Conservation (phyloP, 495 filamentous ascomycete species). For the Neurospora discreta region DNA sequence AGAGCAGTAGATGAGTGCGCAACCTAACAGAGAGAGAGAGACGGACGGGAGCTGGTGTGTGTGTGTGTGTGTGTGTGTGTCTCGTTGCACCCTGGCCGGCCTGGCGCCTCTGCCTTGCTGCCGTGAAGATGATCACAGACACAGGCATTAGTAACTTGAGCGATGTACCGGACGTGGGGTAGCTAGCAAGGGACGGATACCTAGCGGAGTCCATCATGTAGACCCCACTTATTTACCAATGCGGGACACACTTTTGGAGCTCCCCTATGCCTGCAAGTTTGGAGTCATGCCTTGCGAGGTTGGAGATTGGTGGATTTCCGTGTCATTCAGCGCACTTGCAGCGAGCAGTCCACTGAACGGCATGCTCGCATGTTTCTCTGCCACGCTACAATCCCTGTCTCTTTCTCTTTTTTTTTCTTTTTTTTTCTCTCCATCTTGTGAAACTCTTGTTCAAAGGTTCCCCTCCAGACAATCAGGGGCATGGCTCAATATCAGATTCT, state of each 20-base stretch:
- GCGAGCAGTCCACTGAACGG: not conserved
- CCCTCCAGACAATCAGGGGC: not conserved
- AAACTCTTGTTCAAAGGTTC: not conserved
- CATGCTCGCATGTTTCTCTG: not conserved
- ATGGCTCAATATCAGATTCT: not conserved
- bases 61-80: too few species aligned
- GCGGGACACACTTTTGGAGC: not conserved
- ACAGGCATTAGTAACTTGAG: not conserved
- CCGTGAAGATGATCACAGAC: not conserved
- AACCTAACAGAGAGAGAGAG: not conserved
- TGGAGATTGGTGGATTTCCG: not conserved
- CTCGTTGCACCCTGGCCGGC: not conserved
- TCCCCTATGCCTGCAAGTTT: not conserved
- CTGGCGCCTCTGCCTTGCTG: not conserved
- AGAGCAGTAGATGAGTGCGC: not conserved
- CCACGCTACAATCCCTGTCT: constrained; percentile 1
- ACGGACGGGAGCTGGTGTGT: too few species aligned
- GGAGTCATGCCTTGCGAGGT: not conserved
- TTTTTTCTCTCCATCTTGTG: not conserved
- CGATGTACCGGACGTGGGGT: constrained; percentile 5
- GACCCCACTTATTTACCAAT: not conserved
- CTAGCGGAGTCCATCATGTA: not conserved
- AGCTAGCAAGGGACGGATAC: not conserved
- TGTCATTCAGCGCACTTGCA: not conserved
- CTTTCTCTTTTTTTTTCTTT: not conserved